Conservation (phyloP, 1,284 basidiomycete genomes). For the Pseudozyma pruni region DNA sequence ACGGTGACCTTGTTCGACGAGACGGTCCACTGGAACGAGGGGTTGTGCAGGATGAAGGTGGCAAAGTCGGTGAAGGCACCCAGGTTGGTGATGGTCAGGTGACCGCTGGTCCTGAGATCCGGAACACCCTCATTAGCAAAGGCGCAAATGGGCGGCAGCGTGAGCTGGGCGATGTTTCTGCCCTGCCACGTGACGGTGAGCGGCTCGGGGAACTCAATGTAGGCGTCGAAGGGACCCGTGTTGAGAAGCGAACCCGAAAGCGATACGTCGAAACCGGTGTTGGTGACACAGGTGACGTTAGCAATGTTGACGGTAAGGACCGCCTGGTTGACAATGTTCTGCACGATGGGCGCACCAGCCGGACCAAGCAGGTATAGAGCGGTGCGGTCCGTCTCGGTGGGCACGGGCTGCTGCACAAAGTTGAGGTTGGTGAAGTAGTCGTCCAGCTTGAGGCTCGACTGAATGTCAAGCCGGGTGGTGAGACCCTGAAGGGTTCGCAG, state of each 20-base stretch:
- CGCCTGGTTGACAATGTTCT: conserved; percentile 76
- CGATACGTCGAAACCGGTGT: conserved; percentile 67
- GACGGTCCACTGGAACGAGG: conserved; percentile 78
- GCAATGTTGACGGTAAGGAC: conserved; percentile 74
- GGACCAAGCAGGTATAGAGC: conserved; percentile 78
- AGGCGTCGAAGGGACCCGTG: conserved; percentile 71
- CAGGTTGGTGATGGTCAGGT: conserved; percentile 65
- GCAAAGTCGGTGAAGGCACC: conserved; percentile 76
- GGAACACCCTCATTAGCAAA: conserved; percentile 77
- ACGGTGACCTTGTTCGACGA: conserved; percentile 75
- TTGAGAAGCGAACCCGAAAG: conserved; percentile 62
- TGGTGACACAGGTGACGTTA: conserved; percentile 73
- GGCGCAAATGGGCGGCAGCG: conserved; percentile 77
- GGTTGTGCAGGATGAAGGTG: conserved; percentile 76
- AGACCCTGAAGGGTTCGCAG: conserved; percentile 75
- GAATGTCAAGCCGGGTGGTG: conserved; percentile 71
- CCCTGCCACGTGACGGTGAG: conserved; percentile 76
- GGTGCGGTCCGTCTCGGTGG: conserved; percentile 76
- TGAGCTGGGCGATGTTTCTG: conserved; percentile 76
- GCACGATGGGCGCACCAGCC: conserved; percentile 73
- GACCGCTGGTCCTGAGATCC: conserved; percentile 71
- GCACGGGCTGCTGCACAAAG: conserved; percentile 76
- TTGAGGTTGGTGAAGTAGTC: conserved; percentile 72
- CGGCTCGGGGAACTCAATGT: conserved; percentile 65
- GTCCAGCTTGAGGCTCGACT: conserved; percentile 56